A percentile compares a stretch with the other conserved stretches of the same genome.
phyloP scores from a whole-genome alignment of 2,329 filamentous ascomycete genomes.

The Setomelanomma holmii region DNA sequence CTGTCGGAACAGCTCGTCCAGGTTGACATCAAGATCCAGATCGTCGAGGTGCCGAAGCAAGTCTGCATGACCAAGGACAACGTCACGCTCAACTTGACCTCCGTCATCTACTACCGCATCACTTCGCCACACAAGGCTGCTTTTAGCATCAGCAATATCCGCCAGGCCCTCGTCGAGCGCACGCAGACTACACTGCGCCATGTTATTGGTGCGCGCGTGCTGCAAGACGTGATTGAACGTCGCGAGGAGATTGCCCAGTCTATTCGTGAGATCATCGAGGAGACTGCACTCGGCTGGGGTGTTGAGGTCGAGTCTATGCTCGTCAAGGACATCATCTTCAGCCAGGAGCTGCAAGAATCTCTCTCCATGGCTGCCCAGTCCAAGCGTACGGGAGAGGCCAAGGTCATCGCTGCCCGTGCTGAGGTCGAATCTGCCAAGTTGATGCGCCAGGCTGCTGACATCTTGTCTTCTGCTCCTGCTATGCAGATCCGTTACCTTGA shows the following conservation, averaged over 20 bases:
- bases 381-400: constrained; percentile 97
- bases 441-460: constrained; percentile 90
- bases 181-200: constrained; percentile 98
- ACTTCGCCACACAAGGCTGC: constrained; percentile 94
- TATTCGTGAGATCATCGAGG: constrained; percentile 96
- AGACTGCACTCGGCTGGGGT: constrained; percentile 92
- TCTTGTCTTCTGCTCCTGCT: constrained; percentile 86
- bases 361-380: constrained; percentile 98
- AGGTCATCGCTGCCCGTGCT: constrained; percentile 95
- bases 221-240: constrained; percentile 98
- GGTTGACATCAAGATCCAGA: constrained; percentile 99
- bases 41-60: constrained; percentile 94
- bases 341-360: constrained; percentile 91
- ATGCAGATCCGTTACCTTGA: constrained; percentile 85
- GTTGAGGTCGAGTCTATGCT: constrained; percentile 98
- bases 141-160: constrained; percentile 93
- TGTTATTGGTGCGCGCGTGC: constrained; percentile 91
- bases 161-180: constrained; percentile 94
- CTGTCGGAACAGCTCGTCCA: constrained; percentile 88
- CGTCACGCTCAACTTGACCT: constrained; percentile 89
- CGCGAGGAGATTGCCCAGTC: constrained; percentile 95
- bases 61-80: constrained; percentile 99
- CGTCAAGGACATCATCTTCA: constrained; percentile 99
- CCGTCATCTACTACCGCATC: constrained; percentile 99
- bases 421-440: constrained; percentile 96